Conservation (phyloP, 306 rosid genomes). For the Gynostemma pentaphyllum region DNA sequence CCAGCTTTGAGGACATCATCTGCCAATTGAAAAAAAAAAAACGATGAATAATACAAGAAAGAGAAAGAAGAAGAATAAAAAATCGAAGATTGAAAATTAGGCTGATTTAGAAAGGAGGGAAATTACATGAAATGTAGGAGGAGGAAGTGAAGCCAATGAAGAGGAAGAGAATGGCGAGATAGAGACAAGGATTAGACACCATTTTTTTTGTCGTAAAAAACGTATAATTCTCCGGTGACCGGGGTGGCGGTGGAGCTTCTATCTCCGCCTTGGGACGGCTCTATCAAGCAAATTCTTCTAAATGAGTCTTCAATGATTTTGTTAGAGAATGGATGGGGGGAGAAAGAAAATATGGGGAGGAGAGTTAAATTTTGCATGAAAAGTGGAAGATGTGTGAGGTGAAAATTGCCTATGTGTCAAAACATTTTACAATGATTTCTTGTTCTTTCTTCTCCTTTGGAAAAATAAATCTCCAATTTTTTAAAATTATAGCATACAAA, state of each 20-base stretch:
- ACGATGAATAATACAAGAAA: background rate
- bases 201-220: slow-evolving; percentile 15
- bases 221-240: background rate
- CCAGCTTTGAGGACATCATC: slow-evolving; percentile 36
- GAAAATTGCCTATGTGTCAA: background rate
- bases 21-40: background rate
- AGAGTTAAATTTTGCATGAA: slow-evolving; percentile 9
- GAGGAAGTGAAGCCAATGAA: slow-evolving; percentile 32
- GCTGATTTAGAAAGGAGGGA: too few relatives aligned
- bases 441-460: too few relatives aligned
- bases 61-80: background rate
- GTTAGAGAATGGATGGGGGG: background rate
- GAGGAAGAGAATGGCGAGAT: slow-evolving; percentile 22
- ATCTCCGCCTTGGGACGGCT: slow-evolving; percentile 26
- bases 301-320: slow-evolving; percentile 8
- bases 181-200: slow-evolving; percentile 40
- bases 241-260: slow-evolving; percentile 15
- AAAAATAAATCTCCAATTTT: too few relatives aligned
- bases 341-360: slow-evolving; percentile 3
- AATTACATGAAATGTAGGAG: slow-evolving; percentile 46
- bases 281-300: slow-evolving; percentile 3
- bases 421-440: background rate
- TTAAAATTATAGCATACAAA: too few relatives aligned
- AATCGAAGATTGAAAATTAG: background rate
- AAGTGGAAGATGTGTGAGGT: background rate